phyloP scores from a whole-genome alignment of 805 yeast species.

The Candida caryicola region DNA sequence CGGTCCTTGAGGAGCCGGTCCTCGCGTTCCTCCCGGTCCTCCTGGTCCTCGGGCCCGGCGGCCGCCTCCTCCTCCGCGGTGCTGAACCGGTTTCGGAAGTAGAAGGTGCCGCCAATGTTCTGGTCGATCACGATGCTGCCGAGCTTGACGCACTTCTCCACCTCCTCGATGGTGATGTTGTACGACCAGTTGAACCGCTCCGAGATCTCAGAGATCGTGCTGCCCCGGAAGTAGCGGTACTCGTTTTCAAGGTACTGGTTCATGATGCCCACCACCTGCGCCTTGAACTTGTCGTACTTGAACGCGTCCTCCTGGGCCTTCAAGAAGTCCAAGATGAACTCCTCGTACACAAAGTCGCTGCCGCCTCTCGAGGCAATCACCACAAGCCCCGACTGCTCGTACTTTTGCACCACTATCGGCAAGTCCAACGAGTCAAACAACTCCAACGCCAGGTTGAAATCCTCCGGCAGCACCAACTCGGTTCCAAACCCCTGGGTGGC shows the following conservation, averaged over 20 bases:
- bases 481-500: conserved; percentile 48
- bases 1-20: conserved; percentile 6
- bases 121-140: conserved; percentile 67
- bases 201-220: conserved; percentile 42
- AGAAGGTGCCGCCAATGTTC: conserved; percentile 62
- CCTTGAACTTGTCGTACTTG: conserved; percentile 22
- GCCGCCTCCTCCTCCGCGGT: neutral
- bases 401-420: conserved; percentile 46
- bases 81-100: conserved; percentile 47
- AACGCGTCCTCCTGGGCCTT: conserved; percentile 22
- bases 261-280: conserved; percentile 16
- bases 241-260: conserved; percentile 18
- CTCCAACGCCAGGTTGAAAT: conserved; percentile 59
- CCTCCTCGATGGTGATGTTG: conserved; percentile 61
- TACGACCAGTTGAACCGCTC: conserved; percentile 61
- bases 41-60: conserved; percentile 4
- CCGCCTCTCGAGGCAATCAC: conserved; percentile 28
- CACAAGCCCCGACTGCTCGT: conserved; percentile 32
- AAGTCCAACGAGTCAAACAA: conserved; percentile 55
- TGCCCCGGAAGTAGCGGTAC: conserved; percentile 29
- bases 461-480: conserved; percentile 67
- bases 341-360: conserved; percentile 24
- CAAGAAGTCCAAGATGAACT: conserved; percentile 24
- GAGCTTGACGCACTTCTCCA: conserved; percentile 53
- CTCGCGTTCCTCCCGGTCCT: conserved; percentile 9